Base-by-base conservation (phyloP, 257 asterid species). In the Verbascum thapsus region DNA sequence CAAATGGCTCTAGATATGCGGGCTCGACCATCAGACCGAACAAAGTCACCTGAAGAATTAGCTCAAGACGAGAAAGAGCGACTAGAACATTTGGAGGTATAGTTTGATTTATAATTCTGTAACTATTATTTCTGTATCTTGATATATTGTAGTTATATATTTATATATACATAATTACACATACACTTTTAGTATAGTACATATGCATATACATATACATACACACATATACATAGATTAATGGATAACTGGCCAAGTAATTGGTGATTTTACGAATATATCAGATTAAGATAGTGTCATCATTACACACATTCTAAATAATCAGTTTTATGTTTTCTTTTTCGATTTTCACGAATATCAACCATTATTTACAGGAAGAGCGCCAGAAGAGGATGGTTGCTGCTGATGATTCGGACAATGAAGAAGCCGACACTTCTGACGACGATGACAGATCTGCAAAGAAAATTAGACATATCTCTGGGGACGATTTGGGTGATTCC, bases 51-150 rank as follows among this genome's bases (percentile, higher is more conserved):
- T 41, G 99, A 92, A 81, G 99, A 94, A 73, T 70, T 87, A 63
- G 99, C 96, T 3, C 96, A 87, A 73, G 99, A 83, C 70, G 99
- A 94, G 86, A 94, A 87, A 82, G 99, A 87, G 71, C 96, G 81
- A 18, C 75, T 94, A 43, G 97, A 94, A 78, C 20, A 59, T 48
- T 74, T 94, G 82, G 99, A 94, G 97, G 99, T 94, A 79, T 16
- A 45, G 32, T 26, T 26, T 26, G 32, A 26, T 26, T 38, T 55
- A 7, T 9, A 17, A 32, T n/a, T n/a, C 11, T 20, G n/a, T 43
- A 52, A 6, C 7, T 52, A 20, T 53, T 10, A 37, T 20, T 37
- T 53, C 3, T 0, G 9, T 9, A 15, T 44, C 23, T 38, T 19
- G 59, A 8, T 35, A 42, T 52, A 10, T n/a, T n/a, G n/a, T n/a